Conservation (phyloP, 352 stramenopile genomes). For the Globisporangium paddicum region DNA sequence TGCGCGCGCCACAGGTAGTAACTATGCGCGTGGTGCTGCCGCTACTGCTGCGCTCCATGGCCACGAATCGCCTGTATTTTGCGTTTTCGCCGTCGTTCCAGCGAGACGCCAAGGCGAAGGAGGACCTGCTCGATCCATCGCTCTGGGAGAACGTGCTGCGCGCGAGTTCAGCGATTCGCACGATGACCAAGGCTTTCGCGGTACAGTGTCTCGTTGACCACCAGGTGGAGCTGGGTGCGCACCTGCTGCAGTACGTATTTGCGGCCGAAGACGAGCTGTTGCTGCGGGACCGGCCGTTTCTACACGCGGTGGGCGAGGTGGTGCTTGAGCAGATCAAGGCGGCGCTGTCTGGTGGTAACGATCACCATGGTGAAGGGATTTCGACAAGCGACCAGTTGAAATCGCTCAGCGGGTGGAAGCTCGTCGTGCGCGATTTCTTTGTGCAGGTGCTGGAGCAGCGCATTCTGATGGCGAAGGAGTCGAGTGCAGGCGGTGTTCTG, state of each 20-base stretch:
- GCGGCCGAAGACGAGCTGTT: slow-evolving; percentile 60
- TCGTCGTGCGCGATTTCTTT: slow-evolving; percentile 63
- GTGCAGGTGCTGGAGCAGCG: slow-evolving; percentile 32
- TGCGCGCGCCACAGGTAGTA: slow-evolving; percentile 71
- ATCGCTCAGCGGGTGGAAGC: slow-evolving; percentile 46
- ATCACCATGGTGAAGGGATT: slow-evolving; percentile 16
- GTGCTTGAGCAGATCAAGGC: slow-evolving; percentile 46
- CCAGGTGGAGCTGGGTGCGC: slow-evolving; percentile 42
- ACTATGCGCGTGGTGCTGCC: slow-evolving; percentile 79
- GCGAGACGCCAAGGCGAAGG: slow-evolving; percentile 32
- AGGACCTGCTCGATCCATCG: slow-evolving; percentile 36
- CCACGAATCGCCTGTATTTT: slow-evolving; percentile 38
- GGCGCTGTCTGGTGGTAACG: slow-evolving; percentile 25
- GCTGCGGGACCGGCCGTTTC: slow-evolving; percentile 64
- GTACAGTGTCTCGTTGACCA: slow-evolving; percentile 66
- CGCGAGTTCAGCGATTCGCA: slow-evolving; percentile 65
- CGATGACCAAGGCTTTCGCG: slow-evolving; percentile 59
- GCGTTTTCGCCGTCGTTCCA: slow-evolving; percentile 30
- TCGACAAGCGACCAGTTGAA: slow-evolving; percentile 39
- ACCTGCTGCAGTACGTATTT: slow-evolving; percentile 53
- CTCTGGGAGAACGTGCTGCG: slow-evolving; percentile 75
- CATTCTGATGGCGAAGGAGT: slow-evolving; percentile 24
- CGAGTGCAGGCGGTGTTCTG: slow-evolving; percentile 20
- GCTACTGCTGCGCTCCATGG: slow-evolving; percentile 61
- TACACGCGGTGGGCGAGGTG: slow-evolving; percentile 64